Conservation (phyloP, 306 rosid species). For the Cucurbita moschata region DNA sequence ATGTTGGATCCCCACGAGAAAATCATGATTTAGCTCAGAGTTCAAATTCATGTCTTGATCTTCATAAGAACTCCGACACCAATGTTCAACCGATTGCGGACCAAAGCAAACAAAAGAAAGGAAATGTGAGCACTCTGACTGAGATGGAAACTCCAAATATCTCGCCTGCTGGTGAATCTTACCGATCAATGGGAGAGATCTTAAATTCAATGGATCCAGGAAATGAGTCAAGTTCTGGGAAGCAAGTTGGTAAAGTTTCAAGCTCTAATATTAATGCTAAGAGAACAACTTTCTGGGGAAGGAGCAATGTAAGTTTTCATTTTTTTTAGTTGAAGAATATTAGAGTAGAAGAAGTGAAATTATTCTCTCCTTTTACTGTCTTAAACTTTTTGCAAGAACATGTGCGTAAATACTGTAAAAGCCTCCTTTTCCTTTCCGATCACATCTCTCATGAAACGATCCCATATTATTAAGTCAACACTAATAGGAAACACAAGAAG, state of each 20-base stretch:
- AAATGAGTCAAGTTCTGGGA: constrained; percentile 50
- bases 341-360: not conserved
- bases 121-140: constrained; percentile 27
- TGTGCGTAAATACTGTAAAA: not conserved
- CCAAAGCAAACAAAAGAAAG: constrained; percentile 41
- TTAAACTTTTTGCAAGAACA: not conserved
- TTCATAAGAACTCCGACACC: constrained; percentile 23
- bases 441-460: too few species aligned
- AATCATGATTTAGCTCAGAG: constrained; percentile 43
- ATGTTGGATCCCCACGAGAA: constrained; percentile 64
- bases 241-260: constrained; percentile 47
- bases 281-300: constrained; percentile 92
- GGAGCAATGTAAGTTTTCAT: constrained; percentile 62
- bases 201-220: constrained; percentile 70
- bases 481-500: not conserved
- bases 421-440: too few species aligned
- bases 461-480: too few species aligned
- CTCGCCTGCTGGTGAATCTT: constrained; percentile 54
- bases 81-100: constrained; percentile 38
- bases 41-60: constrained; percentile 32
- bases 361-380: not conserved
- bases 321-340: not conserved
- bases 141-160: constrained; percentile 40
- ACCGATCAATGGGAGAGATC: constrained; percentile 84
- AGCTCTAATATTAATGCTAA: constrained; percentile 42